A percentile compares a stretch with the other conserved stretches of the same genome.
These are phyloP conservation scores for Kwoniella dendrophila DNA, from an alignment of 768 basidiomycete species.

Conservation along the genomic window DNA sequence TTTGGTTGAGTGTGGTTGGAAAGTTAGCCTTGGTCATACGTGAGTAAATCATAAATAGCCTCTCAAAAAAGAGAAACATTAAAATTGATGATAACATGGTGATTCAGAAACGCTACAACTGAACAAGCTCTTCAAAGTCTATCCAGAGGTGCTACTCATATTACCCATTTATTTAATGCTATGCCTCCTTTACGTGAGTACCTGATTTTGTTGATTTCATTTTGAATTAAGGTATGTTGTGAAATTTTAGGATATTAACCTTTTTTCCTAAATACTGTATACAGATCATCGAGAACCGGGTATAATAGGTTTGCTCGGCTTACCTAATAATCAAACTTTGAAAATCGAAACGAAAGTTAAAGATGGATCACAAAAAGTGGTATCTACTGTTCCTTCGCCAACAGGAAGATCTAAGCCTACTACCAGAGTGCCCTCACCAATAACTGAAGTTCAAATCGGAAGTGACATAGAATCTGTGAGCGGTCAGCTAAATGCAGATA, in stretches of 20 bases:
- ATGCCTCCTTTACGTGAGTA: conserved; percentile 16
- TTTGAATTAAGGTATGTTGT: background rate
- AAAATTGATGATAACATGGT: conserved; percentile 7
- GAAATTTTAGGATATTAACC: too few species aligned
- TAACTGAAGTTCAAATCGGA: conserved; percentile 54
- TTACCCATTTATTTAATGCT: conserved; percentile 84
- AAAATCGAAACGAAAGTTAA: background rate
- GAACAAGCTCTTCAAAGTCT: conserved; percentile 73
- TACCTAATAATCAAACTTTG: conserved; percentile 54
- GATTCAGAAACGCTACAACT: conserved; percentile 69
- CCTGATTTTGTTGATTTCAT: background rate
- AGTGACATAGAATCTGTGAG: background rate
- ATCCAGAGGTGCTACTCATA: conserved; percentile 72
- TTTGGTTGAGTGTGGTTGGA: conserved; percentile 67
- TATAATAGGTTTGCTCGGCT: conserved; percentile 81
- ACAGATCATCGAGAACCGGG: conserved; percentile 83
- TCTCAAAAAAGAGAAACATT: background rate
- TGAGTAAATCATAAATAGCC: too few species aligned
- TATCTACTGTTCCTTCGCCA: background rate
- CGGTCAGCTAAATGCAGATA: background rate
- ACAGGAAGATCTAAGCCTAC: background rate
- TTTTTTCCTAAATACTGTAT: background rate
- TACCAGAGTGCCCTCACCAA: conserved; percentile 36
- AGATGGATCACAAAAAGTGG: background rate
- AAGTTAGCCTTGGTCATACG: conserved; percentile 90